phyloP scores from a whole-genome alignment of 1,284 basidiomycete species.

The Apiotrichum akiyoshidainum region DNA sequence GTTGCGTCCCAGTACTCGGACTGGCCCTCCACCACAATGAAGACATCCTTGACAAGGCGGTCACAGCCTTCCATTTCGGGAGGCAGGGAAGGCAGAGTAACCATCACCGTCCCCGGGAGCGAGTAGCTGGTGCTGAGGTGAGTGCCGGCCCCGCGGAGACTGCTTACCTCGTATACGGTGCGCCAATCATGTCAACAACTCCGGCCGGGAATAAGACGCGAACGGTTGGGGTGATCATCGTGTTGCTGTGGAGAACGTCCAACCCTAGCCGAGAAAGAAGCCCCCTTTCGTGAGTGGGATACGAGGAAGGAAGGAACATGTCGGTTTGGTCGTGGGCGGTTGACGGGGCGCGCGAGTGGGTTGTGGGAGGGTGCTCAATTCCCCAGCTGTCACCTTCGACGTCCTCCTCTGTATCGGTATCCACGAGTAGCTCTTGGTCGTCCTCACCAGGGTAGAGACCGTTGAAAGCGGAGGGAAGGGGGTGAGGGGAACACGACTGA shows the following conservation, averaged over 20 bases:
- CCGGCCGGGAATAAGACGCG: neutral
- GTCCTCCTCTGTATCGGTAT: too few species aligned
- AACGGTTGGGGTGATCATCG: neutral
- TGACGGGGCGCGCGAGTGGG: neutral
- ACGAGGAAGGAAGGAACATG: neutral
- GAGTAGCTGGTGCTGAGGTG: constrained; percentile 25
- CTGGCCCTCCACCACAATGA: constrained; percentile 42
- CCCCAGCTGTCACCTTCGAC: too few species aligned
- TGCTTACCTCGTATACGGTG: constrained; percentile 1
- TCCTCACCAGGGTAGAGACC: too few species aligned
- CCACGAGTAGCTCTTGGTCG: too few species aligned
- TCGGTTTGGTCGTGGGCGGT: neutral
- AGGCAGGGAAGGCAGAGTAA: constrained; percentile 18
- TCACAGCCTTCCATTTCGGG: neutral
- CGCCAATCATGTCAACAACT: constrained; percentile 4
- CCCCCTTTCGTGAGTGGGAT: too few species aligned
- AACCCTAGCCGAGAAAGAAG: neutral
- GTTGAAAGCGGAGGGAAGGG: too few species aligned
- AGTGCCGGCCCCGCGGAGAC: too few species aligned
- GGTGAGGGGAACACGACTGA: too few species aligned
- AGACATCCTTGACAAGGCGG: constrained; percentile 30
- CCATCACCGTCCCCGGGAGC: constrained; percentile 19
- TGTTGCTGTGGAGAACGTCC: neutral
- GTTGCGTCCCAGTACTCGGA: constrained; percentile 44
- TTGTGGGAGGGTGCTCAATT: neutral